These are phyloP conservation scores for Paraconiothyrium sp. DNA, from an alignment of 2,329 filamentous ascomycete genomes.

Conservation along the genomic window DNA sequence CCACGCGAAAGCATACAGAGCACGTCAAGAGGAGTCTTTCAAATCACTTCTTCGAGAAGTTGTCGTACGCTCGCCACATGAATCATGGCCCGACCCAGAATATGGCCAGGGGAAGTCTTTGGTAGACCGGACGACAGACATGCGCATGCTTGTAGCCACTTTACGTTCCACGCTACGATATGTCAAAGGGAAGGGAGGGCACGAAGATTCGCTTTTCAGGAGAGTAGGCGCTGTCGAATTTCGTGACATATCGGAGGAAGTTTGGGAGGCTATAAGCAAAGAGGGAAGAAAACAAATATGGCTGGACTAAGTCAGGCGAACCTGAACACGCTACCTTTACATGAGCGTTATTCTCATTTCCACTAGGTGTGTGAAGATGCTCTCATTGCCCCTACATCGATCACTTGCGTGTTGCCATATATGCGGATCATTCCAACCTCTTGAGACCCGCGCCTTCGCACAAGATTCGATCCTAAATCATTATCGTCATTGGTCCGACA, in stretches of 20 bases:
- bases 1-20: not conserved
- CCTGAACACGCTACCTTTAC: too few species aligned
- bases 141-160: not conserved
- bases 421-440: not conserved
- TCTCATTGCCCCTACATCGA: not conserved
- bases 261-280: not conserved
- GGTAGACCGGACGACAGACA: slow-evolving; percentile 1
- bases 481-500: too few species aligned
- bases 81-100: slow-evolving; percentile 8
- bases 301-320: not conserved
- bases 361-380: too few species aligned
- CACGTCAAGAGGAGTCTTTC: not conserved
- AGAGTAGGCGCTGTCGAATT: slow-evolving; percentile 1
- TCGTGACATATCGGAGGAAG: not conserved
- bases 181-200: not conserved
- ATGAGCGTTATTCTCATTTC: too few species aligned
- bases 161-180: not conserved
- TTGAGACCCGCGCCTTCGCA: not conserved
- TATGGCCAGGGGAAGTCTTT: slow-evolving; percentile 8
- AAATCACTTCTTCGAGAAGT: slow-evolving; percentile 3
- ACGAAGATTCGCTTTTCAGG: not conserved
- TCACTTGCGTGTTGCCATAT: not conserved
- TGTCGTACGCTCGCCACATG: not conserved
- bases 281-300: slow-evolving; percentile 1
- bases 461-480: not conserved